Evolutionary conservation across 331 rosid genomes (phyloP).

Genomic region (Saraca asoca): DNA sequence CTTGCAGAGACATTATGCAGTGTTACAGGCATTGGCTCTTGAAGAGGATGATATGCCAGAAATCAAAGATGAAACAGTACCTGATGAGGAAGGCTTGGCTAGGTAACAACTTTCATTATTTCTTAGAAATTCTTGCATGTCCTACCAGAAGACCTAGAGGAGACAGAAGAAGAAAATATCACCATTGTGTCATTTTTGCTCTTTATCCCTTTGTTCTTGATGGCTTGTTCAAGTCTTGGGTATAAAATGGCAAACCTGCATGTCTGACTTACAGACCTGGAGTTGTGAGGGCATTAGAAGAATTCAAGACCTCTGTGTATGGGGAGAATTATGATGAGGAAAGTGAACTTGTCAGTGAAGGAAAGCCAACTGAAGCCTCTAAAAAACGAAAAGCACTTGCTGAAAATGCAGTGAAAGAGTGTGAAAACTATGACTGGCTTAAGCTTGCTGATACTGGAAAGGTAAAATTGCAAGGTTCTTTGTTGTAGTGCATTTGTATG

Average conservation of each 20-base stretch:
- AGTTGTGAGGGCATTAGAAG: slow-evolving; percentile 72
- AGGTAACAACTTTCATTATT: slow-evolving; percentile 48
- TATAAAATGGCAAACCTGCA: slow-evolving; percentile 24
- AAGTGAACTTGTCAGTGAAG: slow-evolving; percentile 39
- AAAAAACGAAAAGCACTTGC: slow-evolving; percentile 69
- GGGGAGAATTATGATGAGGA: slow-evolving; percentile 77
- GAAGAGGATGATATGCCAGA: slow-evolving; percentile 91
- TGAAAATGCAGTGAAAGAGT: slow-evolving; percentile 65
- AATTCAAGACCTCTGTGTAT: slow-evolving; percentile 72
- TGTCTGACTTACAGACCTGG: slow-evolving; percentile 63
- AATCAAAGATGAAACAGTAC: slow-evolving; percentile 76
- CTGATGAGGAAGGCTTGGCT: slow-evolving; percentile 90
- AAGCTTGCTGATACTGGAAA: slow-evolving; percentile 84
- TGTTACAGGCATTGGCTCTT: slow-evolving; percentile 86
- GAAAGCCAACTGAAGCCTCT: slow-evolving; percentile 59
- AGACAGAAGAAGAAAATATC: not conserved
- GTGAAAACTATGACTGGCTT: slow-evolving; percentile 67
- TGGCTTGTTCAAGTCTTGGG: slow-evolving; percentile 9
- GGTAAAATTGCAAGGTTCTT: slow-evolving; percentile 52
- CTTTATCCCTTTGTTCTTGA: slow-evolving; percentile 1
- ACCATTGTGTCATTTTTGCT: slow-evolving; percentile 16
- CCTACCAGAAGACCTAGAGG: slow-evolving; percentile 13
- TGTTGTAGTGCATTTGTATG: slow-evolving; percentile 6
- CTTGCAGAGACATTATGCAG: slow-evolving; percentile 92
- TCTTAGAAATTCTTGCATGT: slow-evolving; percentile 10